phyloP scores from a whole-genome alignment of 169 alveolate genomes.

The Plasmodium vivax region DNA sequence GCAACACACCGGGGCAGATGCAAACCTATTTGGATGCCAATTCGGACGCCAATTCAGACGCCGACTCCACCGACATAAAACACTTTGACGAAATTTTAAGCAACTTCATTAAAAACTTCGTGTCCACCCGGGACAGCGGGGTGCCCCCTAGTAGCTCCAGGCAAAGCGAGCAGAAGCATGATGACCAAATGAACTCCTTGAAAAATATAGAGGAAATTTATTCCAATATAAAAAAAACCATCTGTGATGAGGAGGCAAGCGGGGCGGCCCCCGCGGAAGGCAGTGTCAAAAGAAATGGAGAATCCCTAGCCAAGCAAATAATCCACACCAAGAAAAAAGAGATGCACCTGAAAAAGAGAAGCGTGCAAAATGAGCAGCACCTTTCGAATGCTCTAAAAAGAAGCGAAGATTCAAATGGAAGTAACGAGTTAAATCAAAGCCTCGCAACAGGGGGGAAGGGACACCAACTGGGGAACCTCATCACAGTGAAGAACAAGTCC shows the following conservation, averaged over 20 bases:
- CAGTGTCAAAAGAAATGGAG: background rate
- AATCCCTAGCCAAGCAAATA: background rate
- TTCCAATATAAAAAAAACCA: conserved; percentile 27
- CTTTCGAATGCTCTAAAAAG: background rate
- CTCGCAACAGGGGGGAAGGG: background rate
- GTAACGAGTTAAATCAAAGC: background rate
- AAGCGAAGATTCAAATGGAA: background rate
- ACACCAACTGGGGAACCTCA: background rate
- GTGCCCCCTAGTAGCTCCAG: background rate
- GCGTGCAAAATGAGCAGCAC: background rate
- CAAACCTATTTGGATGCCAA: too few relatives aligned
- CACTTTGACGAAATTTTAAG: conserved; percentile 57
- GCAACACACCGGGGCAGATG: background rate
- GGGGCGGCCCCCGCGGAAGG: background rate
- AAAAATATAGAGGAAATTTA: conserved; percentile 2
- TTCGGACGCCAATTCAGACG: conserved; percentile 5
- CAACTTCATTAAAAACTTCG: conserved; percentile 47
- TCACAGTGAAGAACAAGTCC: background rate
- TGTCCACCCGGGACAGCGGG: background rate
- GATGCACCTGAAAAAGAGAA: background rate
- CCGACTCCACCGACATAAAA: conserved; percentile 10
- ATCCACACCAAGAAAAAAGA: conserved; percentile 9
- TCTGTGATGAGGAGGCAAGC: conserved; percentile 8
- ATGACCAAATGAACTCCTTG: background rate
- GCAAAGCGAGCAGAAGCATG: background rate